A percentile compares a stretch with the other conserved stretches of the same genome.
phyloP scores from a whole-genome alignment of 257 asterid species.

The Solanum tarapatanum region DNA sequence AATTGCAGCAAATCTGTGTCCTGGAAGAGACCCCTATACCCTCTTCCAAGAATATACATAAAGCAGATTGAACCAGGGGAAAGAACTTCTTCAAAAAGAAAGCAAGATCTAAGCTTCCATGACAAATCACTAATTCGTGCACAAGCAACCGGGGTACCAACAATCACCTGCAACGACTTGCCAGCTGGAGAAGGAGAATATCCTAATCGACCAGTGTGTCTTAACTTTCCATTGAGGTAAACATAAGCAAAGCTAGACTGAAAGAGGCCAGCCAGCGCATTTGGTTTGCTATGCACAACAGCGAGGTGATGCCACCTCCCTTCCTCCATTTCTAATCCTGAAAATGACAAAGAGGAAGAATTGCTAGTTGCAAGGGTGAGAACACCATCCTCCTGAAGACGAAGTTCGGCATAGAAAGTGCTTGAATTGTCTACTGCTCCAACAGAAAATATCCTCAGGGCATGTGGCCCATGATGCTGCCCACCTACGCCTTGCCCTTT shows the following conservation, averaged over 20 bases:
- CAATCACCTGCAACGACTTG: constrained; percentile 84
- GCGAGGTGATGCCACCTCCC: constrained; percentile 99
- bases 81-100: constrained; percentile 95
- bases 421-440: constrained; percentile 71
- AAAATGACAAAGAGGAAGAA: constrained; percentile 75
- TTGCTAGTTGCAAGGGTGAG: constrained; percentile 88
- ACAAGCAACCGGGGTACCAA: constrained; percentile 81
- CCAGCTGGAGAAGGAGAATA: constrained; percentile 95
- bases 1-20: constrained; percentile 78
- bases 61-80: constrained; percentile 95
- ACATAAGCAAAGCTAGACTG: constrained; percentile 96
- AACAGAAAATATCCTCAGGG: constrained; percentile 74
- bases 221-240: constrained; percentile 85
- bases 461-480: constrained; percentile 48
- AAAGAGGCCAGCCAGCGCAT: constrained; percentile 98
- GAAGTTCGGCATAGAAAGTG: constrained; percentile 73
- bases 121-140: constrained; percentile 75
- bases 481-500: constrained; percentile 41
- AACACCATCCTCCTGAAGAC: constrained; percentile 84
- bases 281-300: constrained; percentile 96
- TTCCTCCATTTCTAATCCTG: constrained; percentile 92
- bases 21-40: constrained; percentile 95
- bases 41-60: constrained; percentile 94
- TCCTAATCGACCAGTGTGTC: constrained; percentile 92
- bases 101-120: constrained; percentile 93